A percentile compares a stretch with the other conserved stretches of the same genome.
phyloP scores from a whole-genome alignment of 495 filamentous ascomycete species.

The Penicillium simplicissimum region DNA sequence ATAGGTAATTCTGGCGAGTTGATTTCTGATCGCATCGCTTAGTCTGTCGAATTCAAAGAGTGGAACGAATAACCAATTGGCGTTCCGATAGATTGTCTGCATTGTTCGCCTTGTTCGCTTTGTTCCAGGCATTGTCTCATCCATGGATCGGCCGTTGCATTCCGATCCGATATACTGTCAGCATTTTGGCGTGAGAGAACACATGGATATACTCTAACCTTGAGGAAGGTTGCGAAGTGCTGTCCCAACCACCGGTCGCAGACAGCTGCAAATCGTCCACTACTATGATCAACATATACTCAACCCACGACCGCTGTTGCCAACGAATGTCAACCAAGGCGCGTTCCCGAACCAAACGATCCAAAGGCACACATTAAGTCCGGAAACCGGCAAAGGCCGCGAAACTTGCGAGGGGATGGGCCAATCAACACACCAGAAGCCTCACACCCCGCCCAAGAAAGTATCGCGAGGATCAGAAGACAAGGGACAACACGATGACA shows the following conservation, averaged over 20 bases:
- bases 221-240: too few relatives aligned
- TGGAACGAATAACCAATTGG: background rate
- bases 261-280: too few relatives aligned
- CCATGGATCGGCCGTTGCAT: background rate
- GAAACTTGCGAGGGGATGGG: background rate
- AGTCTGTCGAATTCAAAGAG: too few relatives aligned
- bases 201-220: too few relatives aligned
- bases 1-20: background rate
- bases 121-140: background rate
- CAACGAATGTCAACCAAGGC: too few relatives aligned
- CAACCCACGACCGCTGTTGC: too few relatives aligned
- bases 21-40: too few relatives aligned
- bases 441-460: background rate
- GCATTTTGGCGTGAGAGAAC: background rate
- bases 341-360: background rate
- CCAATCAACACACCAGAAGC: background rate
- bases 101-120: background rate
- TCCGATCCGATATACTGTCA: background rate
- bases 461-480: background rate
- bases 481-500: background rate
- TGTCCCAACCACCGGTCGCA: too few relatives aligned
- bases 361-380: background rate
- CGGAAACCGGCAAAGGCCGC: background rate
- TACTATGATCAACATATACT: too few relatives aligned
- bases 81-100: background rate